Evolutionary conservation across 352 stramenopile genomes (phyloP).

Genomic region (Phytophthora cactorum): DNA sequence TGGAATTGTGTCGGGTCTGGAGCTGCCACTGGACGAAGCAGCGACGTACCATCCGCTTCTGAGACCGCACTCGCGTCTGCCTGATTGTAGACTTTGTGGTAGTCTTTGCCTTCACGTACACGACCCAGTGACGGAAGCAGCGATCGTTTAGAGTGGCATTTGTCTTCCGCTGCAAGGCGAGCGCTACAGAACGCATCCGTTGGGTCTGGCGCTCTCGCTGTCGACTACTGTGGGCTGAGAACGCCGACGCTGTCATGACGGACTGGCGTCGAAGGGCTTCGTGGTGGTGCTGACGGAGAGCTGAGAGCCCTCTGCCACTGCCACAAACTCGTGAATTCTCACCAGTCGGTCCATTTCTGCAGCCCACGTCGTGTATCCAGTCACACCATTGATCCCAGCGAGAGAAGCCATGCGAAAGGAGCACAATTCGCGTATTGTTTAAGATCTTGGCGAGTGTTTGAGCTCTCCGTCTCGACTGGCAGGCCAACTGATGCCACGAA

Average conservation of each 20-base stretch:
- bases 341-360: constrained; percentile 20
- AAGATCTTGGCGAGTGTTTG: constrained; percentile 9
- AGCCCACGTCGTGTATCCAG: constrained; percentile 11
- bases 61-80: constrained; percentile 11
- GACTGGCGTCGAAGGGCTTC: constrained; percentile 39
- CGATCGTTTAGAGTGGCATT: constrained; percentile 11
- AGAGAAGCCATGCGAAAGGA: constrained; percentile 13
- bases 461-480: constrained; percentile 14
- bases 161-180: constrained; percentile 36
- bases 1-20: not conserved
- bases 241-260: constrained; percentile 31
- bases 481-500: constrained; percentile 10
- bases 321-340: constrained; percentile 19
- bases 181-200: constrained; percentile 27
- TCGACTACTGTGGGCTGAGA: constrained; percentile 40
- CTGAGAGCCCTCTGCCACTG: constrained; percentile 27
- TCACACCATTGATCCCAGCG: constrained; percentile 18
- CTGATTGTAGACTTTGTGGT: constrained; percentile 9
- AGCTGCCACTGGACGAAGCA: constrained; percentile 24
- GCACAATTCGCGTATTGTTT: constrained; percentile 2
- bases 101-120: constrained; percentile 21
- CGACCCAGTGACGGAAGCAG: constrained; percentile 30
- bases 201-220: constrained; percentile 41
- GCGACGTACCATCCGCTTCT: constrained; percentile 4
- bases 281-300: constrained; percentile 32